Evolutionary conservation across 2,329 filamentous ascomycete genomes (phyloP).

Genomic region (Sporothrix pallida): DNA sequence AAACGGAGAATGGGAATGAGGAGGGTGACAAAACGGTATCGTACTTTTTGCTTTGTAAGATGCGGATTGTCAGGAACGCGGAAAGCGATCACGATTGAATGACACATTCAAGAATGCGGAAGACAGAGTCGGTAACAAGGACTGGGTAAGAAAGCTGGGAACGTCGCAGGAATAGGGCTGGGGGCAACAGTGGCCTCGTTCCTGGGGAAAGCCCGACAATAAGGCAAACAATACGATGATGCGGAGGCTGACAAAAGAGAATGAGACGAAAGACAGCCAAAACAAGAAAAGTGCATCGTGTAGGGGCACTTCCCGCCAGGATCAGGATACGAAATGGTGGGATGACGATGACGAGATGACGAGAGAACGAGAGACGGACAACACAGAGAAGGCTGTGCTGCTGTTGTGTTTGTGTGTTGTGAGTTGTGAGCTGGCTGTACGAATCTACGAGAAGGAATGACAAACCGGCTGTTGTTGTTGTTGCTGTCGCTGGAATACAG

Average conservation of each 20-base stretch:
- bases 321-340: neutral
- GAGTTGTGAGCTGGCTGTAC: neutral
- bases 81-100: conserved; percentile 2
- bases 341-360: conserved; percentile 17
- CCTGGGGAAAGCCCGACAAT: neutral
- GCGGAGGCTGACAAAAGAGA: conserved; percentile 19
- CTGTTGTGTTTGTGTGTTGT: neutral
- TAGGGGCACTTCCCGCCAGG: too few relatives aligned
- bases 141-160: too few relatives aligned
- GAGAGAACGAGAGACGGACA: conserved; percentile 23
- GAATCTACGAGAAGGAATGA: conserved; percentile 17
- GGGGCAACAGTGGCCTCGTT: conserved; percentile 1
- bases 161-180: neutral
- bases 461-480: conserved; percentile 5
- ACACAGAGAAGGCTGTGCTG: neutral
- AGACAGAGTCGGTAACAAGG: neutral
- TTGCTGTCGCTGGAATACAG: neutral
- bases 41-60: too few relatives aligned
- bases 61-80: neutral
- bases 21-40: conserved; percentile 12
- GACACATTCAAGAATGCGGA: neutral
- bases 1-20: conserved; percentile 5
- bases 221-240: neutral
- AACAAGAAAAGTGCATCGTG: neutral
- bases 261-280: neutral